Base-by-base conservation (phyloP, 352 stramenopile species). In the Phytophthora capsici region DNA sequence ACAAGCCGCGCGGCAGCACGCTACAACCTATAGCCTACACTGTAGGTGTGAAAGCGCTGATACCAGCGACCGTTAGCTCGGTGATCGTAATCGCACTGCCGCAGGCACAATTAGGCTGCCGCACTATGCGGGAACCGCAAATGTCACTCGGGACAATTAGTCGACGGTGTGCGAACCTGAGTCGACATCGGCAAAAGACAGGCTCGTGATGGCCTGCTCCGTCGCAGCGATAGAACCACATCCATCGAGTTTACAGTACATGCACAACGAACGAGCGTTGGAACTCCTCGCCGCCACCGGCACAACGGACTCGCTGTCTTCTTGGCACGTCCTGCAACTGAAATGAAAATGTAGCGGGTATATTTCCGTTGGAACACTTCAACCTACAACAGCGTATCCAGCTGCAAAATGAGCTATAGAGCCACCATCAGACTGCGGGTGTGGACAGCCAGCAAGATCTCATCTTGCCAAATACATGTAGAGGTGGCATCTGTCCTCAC, bases 141-240 rank as follows among this genome's bases (percentile, higher is more conserved):
- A 50, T 34, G 43, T 50, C 43, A 22, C 43, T 50, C 43, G 43
- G 43, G 20, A 50, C 43, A 50, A 50, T 50, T 50, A 50, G 43
- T 36, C 43, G 43, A 50, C 43, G 23, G 22, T 25, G 20, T 49
- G 22, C 12, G 43, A 49, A 49, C 22, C 28, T 34, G 28, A 14
- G 28, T 34, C 30, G 1, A 23, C 23, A 23, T 13, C 14, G 43
- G 43, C 43, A 50, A 50, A 50, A 34, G 22, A 50, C 43, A 36
- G 43, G 43, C 43, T 50, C 43, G 23, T 5, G 36, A 20, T 41
- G 14, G 28, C 16, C 36, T 19, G 36, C 36, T 20, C 36, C 36
- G 36, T 41, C 36, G 14, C 36, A 41, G 36, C n/a, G 14, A 10
- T 41, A 7, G 12, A 20, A 41, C 36, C 14, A 41, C 36, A 19